Percentiles rank a stretch among this genome's conserved stretches.
Evolutionary conservation across 768 basidiomycete species (phyloP).

Genomic region (Candolleomyces efflorescens): DNA sequence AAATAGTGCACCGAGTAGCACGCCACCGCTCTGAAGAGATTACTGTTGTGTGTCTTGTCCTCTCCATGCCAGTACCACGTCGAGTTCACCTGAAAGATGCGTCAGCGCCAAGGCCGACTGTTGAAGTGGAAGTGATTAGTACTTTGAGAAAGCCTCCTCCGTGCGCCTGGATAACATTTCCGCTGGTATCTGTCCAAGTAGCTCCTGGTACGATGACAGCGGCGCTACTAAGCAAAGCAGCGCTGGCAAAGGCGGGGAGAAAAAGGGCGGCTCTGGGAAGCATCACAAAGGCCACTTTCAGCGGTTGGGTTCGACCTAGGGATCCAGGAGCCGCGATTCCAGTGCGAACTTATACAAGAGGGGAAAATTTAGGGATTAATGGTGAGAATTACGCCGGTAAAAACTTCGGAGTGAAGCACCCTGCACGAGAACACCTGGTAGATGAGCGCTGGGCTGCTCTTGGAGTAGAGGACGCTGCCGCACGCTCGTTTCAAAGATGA

Average conservation of each 20-base stretch:
- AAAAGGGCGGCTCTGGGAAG: constrained; percentile 6
- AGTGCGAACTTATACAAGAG: background rate
- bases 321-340: background rate
- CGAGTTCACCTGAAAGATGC: constrained; percentile 37
- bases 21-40: constrained; percentile 52
- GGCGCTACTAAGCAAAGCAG: constrained; percentile 13
- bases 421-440: no score
- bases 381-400: background rate
- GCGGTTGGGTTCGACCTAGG: no score
- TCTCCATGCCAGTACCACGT: constrained; percentile 63
- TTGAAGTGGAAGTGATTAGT: background rate
- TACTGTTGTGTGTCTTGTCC: constrained; percentile 56
- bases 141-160: constrained; percentile 59
- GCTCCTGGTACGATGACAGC: constrained; percentile 58
- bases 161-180: constrained; percentile 60
- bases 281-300: background rate
- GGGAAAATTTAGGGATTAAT: background rate
- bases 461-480: no score
- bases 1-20: constrained; percentile 43
- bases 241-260: background rate
- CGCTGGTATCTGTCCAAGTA: constrained; percentile 57
- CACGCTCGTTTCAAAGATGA: no score
- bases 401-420: background rate
- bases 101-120: background rate
- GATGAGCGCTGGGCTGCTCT: no score